Conservation (phyloP, 495 filamentous ascomycete genomes). For the Penicillium maclennaniae region DNA sequence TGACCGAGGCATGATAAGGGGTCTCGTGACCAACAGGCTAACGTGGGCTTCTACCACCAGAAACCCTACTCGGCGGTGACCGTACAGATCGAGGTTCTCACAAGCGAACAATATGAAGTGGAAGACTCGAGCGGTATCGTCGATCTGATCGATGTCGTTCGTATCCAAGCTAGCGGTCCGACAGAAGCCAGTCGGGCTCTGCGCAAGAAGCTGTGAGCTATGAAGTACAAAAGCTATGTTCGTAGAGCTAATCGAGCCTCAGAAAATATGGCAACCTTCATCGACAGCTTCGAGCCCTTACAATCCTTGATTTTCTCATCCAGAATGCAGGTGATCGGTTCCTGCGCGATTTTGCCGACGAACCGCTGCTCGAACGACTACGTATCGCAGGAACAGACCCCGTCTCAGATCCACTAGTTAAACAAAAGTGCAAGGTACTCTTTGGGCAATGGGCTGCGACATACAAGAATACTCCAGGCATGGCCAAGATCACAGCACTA, state of each 20-base stretch:
- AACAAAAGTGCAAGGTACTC: conserved; percentile 76
- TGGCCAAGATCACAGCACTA: conserved; percentile 71
- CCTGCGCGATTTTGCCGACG: conserved; percentile 81
- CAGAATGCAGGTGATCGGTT: conserved; percentile 91
- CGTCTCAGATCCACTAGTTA: conserved; percentile 80
- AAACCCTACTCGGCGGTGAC: conserved; percentile 94
- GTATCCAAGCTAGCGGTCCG: conserved; percentile 83
- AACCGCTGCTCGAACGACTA: conserved; percentile 88
- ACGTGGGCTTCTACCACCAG: conserved; percentile 26
- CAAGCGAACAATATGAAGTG: conserved; percentile 82
- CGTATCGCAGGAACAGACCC: conserved; percentile 82
- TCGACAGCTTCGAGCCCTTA: conserved; percentile 83
- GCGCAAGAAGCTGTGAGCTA: conserved; percentile 87
- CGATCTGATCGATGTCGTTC: conserved; percentile 89
- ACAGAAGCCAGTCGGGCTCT: conserved; percentile 88
- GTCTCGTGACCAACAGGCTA: conserved; percentile 7
- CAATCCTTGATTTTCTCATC: conserved; percentile 88
- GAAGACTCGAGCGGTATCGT: conserved; percentile 89
- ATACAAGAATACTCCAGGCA: conserved; percentile 77
- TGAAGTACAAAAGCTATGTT: no score
- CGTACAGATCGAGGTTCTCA: conserved; percentile 88
- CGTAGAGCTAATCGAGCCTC: not conserved
- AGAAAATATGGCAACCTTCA: conserved; percentile 94
- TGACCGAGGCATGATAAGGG: conserved; percentile 4
- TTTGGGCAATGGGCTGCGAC: conserved; percentile 84